phyloP scores from a whole-genome alignment of 495 filamentous ascomycete species.

The Xylaria grammica region DNA sequence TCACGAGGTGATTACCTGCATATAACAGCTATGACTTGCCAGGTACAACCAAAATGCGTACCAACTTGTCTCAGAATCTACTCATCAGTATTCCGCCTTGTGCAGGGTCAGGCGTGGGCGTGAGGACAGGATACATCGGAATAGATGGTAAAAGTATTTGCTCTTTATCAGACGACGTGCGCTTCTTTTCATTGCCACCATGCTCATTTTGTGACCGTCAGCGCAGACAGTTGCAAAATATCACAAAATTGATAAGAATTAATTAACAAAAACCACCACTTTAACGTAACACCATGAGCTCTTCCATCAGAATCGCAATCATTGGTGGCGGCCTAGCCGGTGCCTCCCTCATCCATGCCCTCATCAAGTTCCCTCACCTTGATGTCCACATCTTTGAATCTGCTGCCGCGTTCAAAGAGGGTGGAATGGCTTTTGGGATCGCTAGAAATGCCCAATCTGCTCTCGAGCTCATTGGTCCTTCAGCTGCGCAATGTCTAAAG shows the following conservation, averaged over 20 bases:
- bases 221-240: not conserved
- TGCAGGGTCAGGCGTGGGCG: too few species aligned
- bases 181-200: too few species aligned
- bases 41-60: not conserved
- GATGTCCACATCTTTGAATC: conserved; percentile 40
- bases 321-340: conserved; percentile 35
- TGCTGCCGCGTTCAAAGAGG: conserved; percentile 33
- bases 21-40: not conserved
- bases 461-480: conserved; percentile 25
- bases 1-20: not conserved
- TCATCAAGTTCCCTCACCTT: conserved; percentile 31
- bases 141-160: too few species aligned
- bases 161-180: too few species aligned
- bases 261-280: too few species aligned
- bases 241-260: too few species aligned
- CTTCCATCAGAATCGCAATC: conserved; percentile 30
- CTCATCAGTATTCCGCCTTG: not conserved
- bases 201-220: not conserved
- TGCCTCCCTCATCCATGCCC: conserved; percentile 28
- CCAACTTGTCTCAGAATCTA: not conserved
- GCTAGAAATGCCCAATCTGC: conserved; percentile 18
- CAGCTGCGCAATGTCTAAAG: conserved; percentile 5
- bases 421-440: conserved; percentile 25
- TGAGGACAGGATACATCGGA: not conserved
- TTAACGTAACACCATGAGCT: not conserved